These are phyloP conservation scores for Magnusiomyces starmeri DNA, from an alignment of 1,139 yeast genomes.

Conservation along the genomic window DNA sequence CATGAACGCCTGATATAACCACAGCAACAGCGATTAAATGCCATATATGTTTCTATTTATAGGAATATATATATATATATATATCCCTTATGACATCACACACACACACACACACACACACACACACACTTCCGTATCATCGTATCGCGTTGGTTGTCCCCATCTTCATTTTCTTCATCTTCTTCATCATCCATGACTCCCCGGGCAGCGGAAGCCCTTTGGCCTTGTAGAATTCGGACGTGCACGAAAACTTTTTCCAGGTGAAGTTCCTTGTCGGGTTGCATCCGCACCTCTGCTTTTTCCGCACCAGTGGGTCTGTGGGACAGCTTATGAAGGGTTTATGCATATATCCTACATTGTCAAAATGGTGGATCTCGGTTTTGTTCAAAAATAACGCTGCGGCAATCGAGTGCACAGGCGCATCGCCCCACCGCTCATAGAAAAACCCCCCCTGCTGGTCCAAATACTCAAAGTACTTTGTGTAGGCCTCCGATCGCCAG, in stretches of 20 bases:
- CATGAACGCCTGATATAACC: no score
- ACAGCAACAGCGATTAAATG: no score
- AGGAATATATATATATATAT: no score
- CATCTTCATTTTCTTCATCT: no score
- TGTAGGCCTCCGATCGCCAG: slow-evolving; percentile 54
- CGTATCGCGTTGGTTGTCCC: no score
- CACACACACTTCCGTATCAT: no score
- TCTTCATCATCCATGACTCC: no score
- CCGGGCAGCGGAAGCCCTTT: neutral
- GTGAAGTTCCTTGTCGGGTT: slow-evolving; percentile 8
- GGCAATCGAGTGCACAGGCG: slow-evolving; percentile 78
- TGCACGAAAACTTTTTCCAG: neutral
- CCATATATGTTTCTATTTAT: no score
- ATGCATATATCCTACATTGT: slow-evolving; percentile 74
- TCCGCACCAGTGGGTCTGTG: slow-evolving; percentile 25
- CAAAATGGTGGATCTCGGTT: slow-evolving; percentile 66
- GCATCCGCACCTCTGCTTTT: slow-evolving; percentile 18
- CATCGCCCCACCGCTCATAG: slow-evolving; percentile 83
- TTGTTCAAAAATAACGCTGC: slow-evolving; percentile 63
- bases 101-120: no score
- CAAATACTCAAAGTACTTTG: slow-evolving; percentile 50
- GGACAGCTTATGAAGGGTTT: slow-evolving; percentile 74
- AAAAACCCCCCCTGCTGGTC: slow-evolving; percentile 66
- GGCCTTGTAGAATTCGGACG: neutral
- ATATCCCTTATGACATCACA: no score